phyloP scores from a whole-genome alignment of 345 rosid species.

The Camelina sativa region DNA sequence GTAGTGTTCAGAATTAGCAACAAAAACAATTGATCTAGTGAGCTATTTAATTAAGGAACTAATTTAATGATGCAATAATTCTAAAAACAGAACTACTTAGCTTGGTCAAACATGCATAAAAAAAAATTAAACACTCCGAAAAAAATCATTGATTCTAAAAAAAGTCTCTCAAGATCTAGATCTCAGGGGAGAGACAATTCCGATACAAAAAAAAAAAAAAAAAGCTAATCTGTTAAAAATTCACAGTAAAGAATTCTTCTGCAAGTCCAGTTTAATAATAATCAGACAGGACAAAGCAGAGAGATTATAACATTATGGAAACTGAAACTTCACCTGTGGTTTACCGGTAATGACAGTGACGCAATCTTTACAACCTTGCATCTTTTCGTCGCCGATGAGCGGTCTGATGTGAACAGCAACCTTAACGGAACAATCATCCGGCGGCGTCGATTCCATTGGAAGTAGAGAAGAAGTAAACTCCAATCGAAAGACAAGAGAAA shows the following conservation, averaged over 20 bases:
- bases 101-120: constrained; percentile 39
- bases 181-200: constrained; percentile 27
- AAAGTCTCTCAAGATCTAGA: constrained; percentile 40
- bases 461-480: constrained; percentile 23
- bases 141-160: constrained; percentile 19
- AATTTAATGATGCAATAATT: constrained; percentile 15
- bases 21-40: constrained; percentile 13
- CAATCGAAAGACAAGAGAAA: neutral
- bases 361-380: constrained; percentile 96
- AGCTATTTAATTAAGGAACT: constrained; percentile 23
- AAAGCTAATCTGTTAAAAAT: constrained; percentile 5
- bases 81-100: constrained; percentile 8
- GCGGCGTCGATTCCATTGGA: constrained; percentile 56
- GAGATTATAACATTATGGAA: constrained; percentile 37
- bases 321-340: constrained; percentile 75
- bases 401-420: constrained; percentile 99
- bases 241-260: neutral
- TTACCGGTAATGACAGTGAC: constrained; percentile 84
- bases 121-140: neutral
- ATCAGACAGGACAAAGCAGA: neutral
- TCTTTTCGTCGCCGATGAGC: constrained; percentile 85
- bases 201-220: constrained; percentile 3
- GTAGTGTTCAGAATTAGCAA: constrained; percentile 21
- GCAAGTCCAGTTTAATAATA: neutral
- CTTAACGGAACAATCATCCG: constrained; percentile 92